A percentile compares a stretch with the other conserved stretches of the same genome.
Conservation (phyloP, 73 alveolate genomes). For the Stentor coeruleus region DNA sequence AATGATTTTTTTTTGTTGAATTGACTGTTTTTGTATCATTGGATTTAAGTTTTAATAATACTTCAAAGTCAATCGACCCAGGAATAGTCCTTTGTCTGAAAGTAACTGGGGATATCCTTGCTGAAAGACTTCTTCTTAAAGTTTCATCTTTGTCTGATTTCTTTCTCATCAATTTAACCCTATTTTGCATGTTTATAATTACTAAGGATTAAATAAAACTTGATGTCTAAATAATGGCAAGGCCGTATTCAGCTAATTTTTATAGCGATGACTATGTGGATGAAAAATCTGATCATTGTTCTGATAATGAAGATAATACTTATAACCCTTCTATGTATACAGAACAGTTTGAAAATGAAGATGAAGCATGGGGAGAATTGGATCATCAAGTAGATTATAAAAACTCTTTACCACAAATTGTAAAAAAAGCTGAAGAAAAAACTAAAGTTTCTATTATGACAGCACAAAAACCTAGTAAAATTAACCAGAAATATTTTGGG, state of each 20-base stretch:
- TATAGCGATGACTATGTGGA: too few relatives aligned
- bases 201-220: too few relatives aligned
- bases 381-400: neutral
- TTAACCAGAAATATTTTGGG: neutral
- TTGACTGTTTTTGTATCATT: too few relatives aligned
- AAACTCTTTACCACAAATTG: neutral
- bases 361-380: slow-evolving; percentile 19
- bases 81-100: neutral
- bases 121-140: neutral
- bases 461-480: slow-evolving; percentile 8
- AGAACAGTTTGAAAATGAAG: neutral
- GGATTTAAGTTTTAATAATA: neutral
- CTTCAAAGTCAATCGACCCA: neutral
- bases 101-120: neutral
- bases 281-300: too few relatives aligned
- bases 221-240: too few relatives aligned
- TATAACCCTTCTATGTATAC: neutral
- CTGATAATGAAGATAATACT: too few relatives aligned
- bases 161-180: neutral
- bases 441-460: neutral
- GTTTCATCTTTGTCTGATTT: neutral
- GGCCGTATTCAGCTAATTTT: too few relatives aligned
- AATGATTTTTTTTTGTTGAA: neutral
- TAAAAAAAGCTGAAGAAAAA: neutral
- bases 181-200: neutral